These are phyloP conservation scores for Neurospora crassa DNA, from an alignment of 2,329 filamentous ascomycete species.

Conservation along the genomic window DNA sequence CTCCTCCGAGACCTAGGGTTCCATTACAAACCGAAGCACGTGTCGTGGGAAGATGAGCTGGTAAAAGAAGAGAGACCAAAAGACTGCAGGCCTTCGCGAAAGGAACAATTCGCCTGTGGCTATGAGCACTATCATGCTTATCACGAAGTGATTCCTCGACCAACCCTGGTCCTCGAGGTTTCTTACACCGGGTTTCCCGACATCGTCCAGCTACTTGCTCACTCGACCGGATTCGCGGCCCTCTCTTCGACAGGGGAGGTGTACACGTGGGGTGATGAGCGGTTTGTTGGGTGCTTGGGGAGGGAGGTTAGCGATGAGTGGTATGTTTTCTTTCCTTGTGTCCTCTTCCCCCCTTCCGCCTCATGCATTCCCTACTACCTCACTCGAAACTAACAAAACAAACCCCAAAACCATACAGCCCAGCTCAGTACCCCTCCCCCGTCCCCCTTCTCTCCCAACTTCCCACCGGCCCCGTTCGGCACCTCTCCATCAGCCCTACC, in stretches of 20 bases:
- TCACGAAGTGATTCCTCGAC: background rate
- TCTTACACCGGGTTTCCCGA: slow-evolving; percentile 17
- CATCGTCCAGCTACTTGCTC: slow-evolving; percentile 35
- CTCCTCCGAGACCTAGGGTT: slow-evolving; percentile 3
- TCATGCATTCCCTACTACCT: background rate
- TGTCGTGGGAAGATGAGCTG: background rate
- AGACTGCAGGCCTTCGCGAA: background rate
- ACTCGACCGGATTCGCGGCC: slow-evolving; percentile 39
- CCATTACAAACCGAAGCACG: background rate
- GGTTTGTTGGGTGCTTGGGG: slow-evolving; percentile 48
- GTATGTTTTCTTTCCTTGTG: slow-evolving; percentile 18
- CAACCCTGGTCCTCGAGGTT: background rate
- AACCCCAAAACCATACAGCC: slow-evolving; percentile 20
- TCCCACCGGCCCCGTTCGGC: slow-evolving; percentile 39
- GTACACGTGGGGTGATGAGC: slow-evolving; percentile 47
- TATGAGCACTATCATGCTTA: no score
- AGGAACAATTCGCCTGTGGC: background rate
- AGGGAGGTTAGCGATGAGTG: slow-evolving; percentile 31
- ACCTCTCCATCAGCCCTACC: slow-evolving; percentile 31
- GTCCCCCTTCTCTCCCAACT: slow-evolving; percentile 43
- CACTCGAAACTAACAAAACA: background rate
- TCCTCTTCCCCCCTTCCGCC: background rate
- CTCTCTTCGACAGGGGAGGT: slow-evolving; percentile 35
- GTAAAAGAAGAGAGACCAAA: background rate
- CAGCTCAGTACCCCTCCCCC: slow-evolving; percentile 34